Percentiles rank a stretch among this genome's conserved stretches.
phyloP scores from a whole-genome alignment of 1,284 basidiomycete species.

The Somion occarium region DNA sequence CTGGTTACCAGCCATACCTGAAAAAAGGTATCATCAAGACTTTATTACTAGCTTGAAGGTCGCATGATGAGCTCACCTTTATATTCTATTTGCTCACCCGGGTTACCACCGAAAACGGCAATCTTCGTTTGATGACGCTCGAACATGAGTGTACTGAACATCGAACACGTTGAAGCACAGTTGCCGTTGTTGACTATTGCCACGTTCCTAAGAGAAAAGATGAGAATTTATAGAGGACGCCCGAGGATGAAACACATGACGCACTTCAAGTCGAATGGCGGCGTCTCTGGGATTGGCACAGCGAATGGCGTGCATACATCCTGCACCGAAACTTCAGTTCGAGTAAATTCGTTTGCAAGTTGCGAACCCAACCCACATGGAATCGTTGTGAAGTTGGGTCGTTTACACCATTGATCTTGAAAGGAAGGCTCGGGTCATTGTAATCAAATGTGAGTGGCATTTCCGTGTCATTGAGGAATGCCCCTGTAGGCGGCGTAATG shows the following conservation, averaged over 20 bases:
- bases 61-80: slow-evolving; percentile 37
- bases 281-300: slow-evolving; percentile 42
- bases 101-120: slow-evolving; percentile 58
- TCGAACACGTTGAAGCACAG: slow-evolving; percentile 63
- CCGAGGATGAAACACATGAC: too few relatives aligned
- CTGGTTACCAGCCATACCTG: slow-evolving; percentile 63
- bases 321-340: slow-evolving; percentile 15
- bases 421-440: slow-evolving; percentile 39
- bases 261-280: slow-evolving; percentile 50
- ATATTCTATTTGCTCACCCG: slow-evolving; percentile 45
- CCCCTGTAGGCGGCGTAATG: slow-evolving; percentile 39
- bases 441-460: slow-evolving; percentile 45
- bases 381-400: slow-evolving; percentile 57
- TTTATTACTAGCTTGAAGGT: background rate
- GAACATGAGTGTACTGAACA: slow-evolving; percentile 61
- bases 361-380: slow-evolving; percentile 32
- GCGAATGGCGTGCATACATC: slow-evolving; percentile 34
- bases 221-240: slow-evolving; percentile 5
- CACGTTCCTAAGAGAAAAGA: slow-evolving; percentile 39
- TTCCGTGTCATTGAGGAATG: slow-evolving; percentile 48
- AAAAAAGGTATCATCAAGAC: slow-evolving; percentile 1
- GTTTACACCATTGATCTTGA: slow-evolving; percentile 41
- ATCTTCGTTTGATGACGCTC: slow-evolving; percentile 53
- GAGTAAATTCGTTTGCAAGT: background rate
- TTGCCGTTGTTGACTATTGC: slow-evolving; percentile 47